phyloP scores from a whole-genome alignment of 257 asterid species.

The Coffea canephora region DNA sequence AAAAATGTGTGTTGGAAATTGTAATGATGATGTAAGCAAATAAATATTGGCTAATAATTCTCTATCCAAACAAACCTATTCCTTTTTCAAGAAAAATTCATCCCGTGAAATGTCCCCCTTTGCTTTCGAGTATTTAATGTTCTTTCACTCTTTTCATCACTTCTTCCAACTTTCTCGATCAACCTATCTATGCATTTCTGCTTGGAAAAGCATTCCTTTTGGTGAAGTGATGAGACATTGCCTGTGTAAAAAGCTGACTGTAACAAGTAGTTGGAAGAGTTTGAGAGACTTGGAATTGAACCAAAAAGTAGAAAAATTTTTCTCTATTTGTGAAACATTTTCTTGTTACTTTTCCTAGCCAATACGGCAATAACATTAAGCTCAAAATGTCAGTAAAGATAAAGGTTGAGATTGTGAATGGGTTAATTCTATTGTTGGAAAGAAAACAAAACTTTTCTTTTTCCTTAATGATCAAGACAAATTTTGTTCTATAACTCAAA shows the following conservation, averaged over 20 bases:
- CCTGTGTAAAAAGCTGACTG: slow-evolving; percentile 32
- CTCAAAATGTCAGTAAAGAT: background rate
- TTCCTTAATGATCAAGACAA: slow-evolving; percentile 13
- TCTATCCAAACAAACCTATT: too few relatives aligned
- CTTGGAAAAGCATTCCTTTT: slow-evolving; percentile 27
- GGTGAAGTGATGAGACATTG: slow-evolving; percentile 40
- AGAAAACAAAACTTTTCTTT: slow-evolving; percentile 9
- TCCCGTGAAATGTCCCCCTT: slow-evolving; percentile 28
- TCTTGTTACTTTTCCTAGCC: slow-evolving; percentile 17
- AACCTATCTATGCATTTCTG: slow-evolving; percentile 14
- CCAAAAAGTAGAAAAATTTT: slow-evolving; percentile 3
- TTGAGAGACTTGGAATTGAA: slow-evolving; percentile 31
- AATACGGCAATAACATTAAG: slow-evolving; percentile 2
- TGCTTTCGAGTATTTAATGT: slow-evolving; percentile 21
- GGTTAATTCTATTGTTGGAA: slow-evolving; percentile 4
- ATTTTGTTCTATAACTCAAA: background rate
- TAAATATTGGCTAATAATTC: too few relatives aligned
- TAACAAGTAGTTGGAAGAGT: slow-evolving; percentile 36
- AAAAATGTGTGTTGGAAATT: too few relatives aligned
- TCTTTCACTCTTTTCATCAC: slow-evolving; percentile 24
- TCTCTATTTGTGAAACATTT: slow-evolving; percentile 23
- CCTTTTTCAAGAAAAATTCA: slow-evolving; percentile 26
- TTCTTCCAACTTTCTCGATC: slow-evolving; percentile 25
- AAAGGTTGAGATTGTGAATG: background rate
- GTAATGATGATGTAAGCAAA: too few relatives aligned